These are phyloP conservation scores for Biscutella laevigata DNA, from an alignment of 441 rosid genomes.

Conservation along the genomic window DNA sequence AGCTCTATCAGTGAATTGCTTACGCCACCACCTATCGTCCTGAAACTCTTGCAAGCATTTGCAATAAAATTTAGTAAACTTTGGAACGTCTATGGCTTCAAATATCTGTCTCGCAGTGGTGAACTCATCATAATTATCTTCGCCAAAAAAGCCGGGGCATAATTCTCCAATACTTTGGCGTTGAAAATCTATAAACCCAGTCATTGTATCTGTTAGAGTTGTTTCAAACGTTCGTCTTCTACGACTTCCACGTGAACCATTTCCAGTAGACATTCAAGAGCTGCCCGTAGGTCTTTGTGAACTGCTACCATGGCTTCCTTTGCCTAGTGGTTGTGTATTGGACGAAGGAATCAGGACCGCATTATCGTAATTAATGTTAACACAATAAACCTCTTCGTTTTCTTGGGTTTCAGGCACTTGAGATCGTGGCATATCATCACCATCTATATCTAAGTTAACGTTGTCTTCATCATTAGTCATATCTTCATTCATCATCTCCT, in stretches of 20 bases:
- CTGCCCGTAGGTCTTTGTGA: not conserved
- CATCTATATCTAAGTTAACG: not conserved
- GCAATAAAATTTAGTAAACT: not conserved
- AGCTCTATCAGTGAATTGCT: not conserved
- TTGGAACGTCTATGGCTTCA: not conserved
- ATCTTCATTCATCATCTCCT: not conserved
- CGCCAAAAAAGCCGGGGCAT: not conserved
- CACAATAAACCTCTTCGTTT: not conserved
- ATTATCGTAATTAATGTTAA: not conserved
- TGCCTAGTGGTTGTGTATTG: not conserved
- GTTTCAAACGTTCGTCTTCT: not conserved
- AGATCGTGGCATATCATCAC: not conserved
- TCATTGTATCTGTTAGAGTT: not conserved
- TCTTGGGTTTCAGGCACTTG: not conserved
- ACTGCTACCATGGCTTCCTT: not conserved
- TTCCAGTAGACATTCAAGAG: not conserved
- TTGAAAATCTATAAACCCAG: not conserved
- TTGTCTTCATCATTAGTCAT: not conserved
- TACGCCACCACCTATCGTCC: not conserved
- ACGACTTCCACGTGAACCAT: not conserved
- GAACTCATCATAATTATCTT: not conserved
- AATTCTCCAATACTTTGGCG: not conserved
- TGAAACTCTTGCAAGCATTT: not conserved
- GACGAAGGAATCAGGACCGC: not conserved
- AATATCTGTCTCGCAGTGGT: not conserved